Evolutionary conservation across 2,329 filamentous ascomycete genomes (phyloP), one percentile per base, ranked within the genome.

Genomic region (Aspergillus ustus): DNA sequence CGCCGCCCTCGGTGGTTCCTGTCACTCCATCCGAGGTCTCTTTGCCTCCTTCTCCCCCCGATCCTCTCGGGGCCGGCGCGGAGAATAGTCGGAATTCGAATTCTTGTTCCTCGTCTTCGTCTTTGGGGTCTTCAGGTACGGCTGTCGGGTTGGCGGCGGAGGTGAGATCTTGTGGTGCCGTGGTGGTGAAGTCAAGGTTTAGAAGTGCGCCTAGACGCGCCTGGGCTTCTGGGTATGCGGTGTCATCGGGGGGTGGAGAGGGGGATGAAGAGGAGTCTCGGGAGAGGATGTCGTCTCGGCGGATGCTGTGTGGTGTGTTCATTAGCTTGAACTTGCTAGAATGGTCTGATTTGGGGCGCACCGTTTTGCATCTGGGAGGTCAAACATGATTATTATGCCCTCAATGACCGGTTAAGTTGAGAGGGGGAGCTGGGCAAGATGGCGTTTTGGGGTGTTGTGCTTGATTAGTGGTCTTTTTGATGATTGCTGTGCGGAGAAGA

Each of bases 11-110:
- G 22, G 43, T 44, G 40, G 22, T 28, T 40, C 31, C 45, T 22
- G 19, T 28, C 17, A 49, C 40, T 11, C 28, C 9, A 20, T 51
- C 31, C 25, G 17, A 25, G 9, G 25, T 28, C 8, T 19, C 7
- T 43, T 31, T 2, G 52, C 51, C 19, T 54, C 40, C 22, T 20
- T 52, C 19, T 54, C 40, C 22, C 19, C 40, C 7, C 40, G 20
- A 29, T 19, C 57, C 9, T 17, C 56, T 52, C 2, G 59, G 46
- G 6, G 68, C 45, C 4, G 74, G 72, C 2, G 71, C 72, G 48
- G 72, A 76, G 68, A 80, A 80, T 15, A 80, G 63, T 7, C 78
- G 73, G 63, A 80, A 80, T 55, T 80, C 78, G 58, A 79, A 80
- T 62, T 79, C 78, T 59, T 78, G 75, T 58, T 80, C 78, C 34